Evolutionary conservation across 306 rosid genomes (phyloP).

Genomic region (Cercis canadensis): DNA sequence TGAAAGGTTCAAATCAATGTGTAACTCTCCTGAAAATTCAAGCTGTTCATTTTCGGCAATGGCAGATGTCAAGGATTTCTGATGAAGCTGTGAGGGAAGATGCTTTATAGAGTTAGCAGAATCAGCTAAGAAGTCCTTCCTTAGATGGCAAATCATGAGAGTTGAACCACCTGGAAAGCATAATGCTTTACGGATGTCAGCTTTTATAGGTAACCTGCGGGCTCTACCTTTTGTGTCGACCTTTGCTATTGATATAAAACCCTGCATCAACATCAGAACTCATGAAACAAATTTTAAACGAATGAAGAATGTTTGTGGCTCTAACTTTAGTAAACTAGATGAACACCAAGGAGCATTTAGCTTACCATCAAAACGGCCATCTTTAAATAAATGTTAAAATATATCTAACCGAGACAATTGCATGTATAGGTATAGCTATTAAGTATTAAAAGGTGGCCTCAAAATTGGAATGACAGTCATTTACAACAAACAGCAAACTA

Average conservation of each 20-base stretch:
- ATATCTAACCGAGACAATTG: neutral
- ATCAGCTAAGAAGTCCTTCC: conserved; percentile 46
- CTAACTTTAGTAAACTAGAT: conserved; percentile 13
- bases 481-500: conserved; percentile 13
- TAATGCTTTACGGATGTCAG: conserved; percentile 76
- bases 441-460: conserved; percentile 10
- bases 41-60: conserved; percentile 40
- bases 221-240: conserved; percentile 77
- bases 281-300: conserved; percentile 28
- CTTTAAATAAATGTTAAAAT: conserved; percentile 5
- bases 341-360: neutral
- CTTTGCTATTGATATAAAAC: conserved; percentile 79
- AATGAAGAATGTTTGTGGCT: conserved; percentile 7
- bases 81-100: conserved; percentile 51
- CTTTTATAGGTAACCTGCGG: conserved; percentile 74
- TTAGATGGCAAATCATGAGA: conserved; percentile 80
- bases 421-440: neutral
- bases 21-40: conserved; percentile 37
- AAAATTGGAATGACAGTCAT: conserved; percentile 23
- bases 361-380: conserved; percentile 1
- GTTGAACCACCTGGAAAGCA: conserved; percentile 95
- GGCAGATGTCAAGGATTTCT: conserved; percentile 38
- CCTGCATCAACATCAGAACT: conserved; percentile 54
- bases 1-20: conserved; percentile 37
- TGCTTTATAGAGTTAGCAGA: conserved; percentile 46